phyloP scores from a whole-genome alignment of 768 basidiomycete species.

The Suillus subalutaceus region DNA sequence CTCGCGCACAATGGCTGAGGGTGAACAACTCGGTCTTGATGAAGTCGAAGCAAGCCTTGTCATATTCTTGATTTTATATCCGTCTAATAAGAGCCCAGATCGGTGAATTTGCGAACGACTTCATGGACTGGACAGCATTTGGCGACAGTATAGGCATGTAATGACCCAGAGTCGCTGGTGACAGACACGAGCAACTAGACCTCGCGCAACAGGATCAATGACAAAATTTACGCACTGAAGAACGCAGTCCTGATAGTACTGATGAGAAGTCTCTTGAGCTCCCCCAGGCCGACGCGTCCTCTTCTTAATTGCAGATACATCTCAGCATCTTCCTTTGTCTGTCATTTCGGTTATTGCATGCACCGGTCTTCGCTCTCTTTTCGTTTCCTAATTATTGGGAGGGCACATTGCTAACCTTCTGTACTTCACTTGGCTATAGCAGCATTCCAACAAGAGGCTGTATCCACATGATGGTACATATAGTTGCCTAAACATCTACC shows the following conservation, averaged over 20 bases:
- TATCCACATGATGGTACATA: not conserved
- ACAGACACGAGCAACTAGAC: constrained; percentile 42
- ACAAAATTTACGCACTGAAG: constrained; percentile 14
- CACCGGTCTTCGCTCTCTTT: not conserved
- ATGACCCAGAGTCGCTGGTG: constrained; percentile 20
- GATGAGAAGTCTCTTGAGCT: not conserved
- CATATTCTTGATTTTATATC: not conserved
- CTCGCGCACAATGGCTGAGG: constrained; percentile 56
- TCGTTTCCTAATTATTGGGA: not conserved
- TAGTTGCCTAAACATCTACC: not conserved
- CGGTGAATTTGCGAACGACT: constrained; percentile 71
- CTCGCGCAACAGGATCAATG: constrained; percentile 10
- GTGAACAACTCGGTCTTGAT: constrained; percentile 67
- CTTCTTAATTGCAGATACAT: not conserved
- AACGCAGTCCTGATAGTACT: not conserved
- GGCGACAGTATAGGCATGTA: constrained; percentile 19
- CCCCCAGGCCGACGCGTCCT: not conserved
- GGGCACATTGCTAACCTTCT: not conserved
- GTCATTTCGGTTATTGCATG: no score
- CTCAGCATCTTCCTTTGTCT: not conserved
- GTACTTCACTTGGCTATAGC: not conserved
- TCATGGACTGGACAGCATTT: constrained; percentile 52
- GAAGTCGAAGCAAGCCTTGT: constrained; percentile 60
- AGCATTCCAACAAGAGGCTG: not conserved
- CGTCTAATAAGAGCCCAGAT: constrained; percentile 40